phyloP scores from a whole-genome alignment of 2,329 filamentous ascomycete species.

The Paecilomyces niveus region DNA sequence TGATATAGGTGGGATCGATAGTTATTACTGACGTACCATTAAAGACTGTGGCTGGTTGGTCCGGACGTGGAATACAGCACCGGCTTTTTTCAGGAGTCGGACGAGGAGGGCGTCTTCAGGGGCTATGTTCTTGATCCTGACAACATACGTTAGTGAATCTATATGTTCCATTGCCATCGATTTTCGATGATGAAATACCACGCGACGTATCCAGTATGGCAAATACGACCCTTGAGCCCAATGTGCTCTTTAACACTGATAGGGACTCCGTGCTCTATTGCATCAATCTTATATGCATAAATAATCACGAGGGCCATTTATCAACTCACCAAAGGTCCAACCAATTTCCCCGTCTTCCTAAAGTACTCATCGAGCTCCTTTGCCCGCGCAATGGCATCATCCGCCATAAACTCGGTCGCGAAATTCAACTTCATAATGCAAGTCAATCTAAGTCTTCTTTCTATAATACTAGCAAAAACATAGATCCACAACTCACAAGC shows the following conservation, averaged over 20 bases:
- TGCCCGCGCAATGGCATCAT: constrained; percentile 20
- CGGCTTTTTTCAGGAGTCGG: constrained; percentile 26
- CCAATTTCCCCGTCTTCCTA: constrained; percentile 31
- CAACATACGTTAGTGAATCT: neutral
- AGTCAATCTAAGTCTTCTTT: no score
- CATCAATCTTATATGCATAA: neutral
- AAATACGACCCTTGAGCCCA: constrained; percentile 44
- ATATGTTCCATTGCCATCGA: constrained; percentile 26
- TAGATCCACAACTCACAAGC: constrained; percentile 13
- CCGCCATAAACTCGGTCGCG: no score
- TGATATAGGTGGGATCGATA: no score
- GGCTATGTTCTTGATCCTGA: constrained; percentile 28
- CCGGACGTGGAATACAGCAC: constrained; percentile 37
- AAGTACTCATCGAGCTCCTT: constrained; percentile 25
- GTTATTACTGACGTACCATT: constrained; percentile 21
- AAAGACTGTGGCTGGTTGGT: constrained; percentile 38
- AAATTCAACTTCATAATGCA: no score
- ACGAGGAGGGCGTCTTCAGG: constrained; percentile 28
- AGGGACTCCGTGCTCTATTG: constrained; percentile 43
- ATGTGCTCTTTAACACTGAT: constrained; percentile 57
- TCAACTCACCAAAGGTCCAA: constrained; percentile 38
- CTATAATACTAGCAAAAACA: no score
- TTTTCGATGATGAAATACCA: constrained; percentile 15
- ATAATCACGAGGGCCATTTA: neutral
- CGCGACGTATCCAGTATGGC: constrained; percentile 29